Evolutionary conservation across 768 basidiomycete genomes (phyloP), one percentile per base, ranked within the genome.

Genomic region (Trametes cubensis): DNA sequence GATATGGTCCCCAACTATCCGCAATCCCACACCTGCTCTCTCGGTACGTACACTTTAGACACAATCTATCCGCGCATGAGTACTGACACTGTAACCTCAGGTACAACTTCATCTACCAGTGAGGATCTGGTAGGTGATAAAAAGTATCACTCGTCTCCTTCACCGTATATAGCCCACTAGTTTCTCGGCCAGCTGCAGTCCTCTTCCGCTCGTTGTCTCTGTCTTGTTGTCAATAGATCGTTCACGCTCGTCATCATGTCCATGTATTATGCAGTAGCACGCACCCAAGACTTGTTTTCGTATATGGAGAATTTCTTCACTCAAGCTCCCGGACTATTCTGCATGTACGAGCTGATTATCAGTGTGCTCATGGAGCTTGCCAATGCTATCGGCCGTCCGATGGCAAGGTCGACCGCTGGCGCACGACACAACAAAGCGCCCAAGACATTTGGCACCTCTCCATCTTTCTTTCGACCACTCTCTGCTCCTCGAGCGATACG

Each of bases 1-100:
- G 87, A 59, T 95, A 95, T 70, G 95, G 95, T 1, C 96, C 95
- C 0, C 95, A 97, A 70, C 82, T 98, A 13, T 92, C 93, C 25
- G 94, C 95, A 2, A 92, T 98, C 66, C 95, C 96, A 2, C 94
- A 97, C 74, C 73, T 95, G 65, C 79, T 98, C 23, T 96, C 94
- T 69, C 85, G 89, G 88, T 90, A 60, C 51, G 81, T 73, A 14
- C 41, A 10, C 2, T 20, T 6, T n/a, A 0, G 20, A 2, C 41
- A 13, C 7, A 8, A 15, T 4, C 3, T 0, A 26, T 21, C 6
- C 14, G 34, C 17, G 26, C 44, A 30, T 23, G 8, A 11, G 10
- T 2, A 6, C 30, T 58, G 3, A 48, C 45, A 2, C 6, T 18
- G 7, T 3, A 23, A 17, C 26, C 23, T 4, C 54, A 73, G 72